These are phyloP conservation scores for Dactylellina sp. DNA, from an alignment of 2,329 filamentous ascomycete genomes.

Conservation along the genomic window DNA sequence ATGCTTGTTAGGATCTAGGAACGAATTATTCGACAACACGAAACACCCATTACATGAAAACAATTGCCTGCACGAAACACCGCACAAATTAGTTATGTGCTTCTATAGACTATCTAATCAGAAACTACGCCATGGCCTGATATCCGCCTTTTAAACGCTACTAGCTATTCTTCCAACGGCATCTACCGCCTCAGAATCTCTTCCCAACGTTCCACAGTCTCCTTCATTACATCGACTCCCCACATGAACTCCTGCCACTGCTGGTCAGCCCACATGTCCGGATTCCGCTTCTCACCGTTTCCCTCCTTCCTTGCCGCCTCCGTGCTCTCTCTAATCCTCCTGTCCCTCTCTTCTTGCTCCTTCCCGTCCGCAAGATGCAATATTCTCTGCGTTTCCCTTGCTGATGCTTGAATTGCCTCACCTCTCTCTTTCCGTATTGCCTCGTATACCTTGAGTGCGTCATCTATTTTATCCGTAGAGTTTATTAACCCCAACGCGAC, in stretches of 20 bases:
- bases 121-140: background rate
- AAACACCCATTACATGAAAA: no score
- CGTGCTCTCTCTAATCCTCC: conserved; percentile 64
- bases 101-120: no score
- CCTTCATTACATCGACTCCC: conserved; percentile 62
- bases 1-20: no score
- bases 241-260: conserved; percentile 62
- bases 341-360: conserved; percentile 72
- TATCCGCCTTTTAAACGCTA: background rate
- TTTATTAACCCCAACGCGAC: conserved; percentile 15
- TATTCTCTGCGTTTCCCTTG: conserved; percentile 68
- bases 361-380: conserved; percentile 72
- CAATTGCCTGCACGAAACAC: no score
- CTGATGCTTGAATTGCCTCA: conserved; percentile 64
- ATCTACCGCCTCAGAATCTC: conserved; percentile 17
- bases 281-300: conserved; percentile 53
- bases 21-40: no score
- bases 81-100: no score
- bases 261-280: conserved; percentile 61
- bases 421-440: conserved; percentile 69
- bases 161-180: background rate
- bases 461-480: conserved; percentile 8
- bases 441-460: conserved; percentile 69
- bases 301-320: conserved; percentile 34
- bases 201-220: conserved; percentile 59